These are phyloP conservation scores for Ceriops zippeliana DNA, from an alignment of 345 rosid species.

Conservation along the genomic window DNA sequence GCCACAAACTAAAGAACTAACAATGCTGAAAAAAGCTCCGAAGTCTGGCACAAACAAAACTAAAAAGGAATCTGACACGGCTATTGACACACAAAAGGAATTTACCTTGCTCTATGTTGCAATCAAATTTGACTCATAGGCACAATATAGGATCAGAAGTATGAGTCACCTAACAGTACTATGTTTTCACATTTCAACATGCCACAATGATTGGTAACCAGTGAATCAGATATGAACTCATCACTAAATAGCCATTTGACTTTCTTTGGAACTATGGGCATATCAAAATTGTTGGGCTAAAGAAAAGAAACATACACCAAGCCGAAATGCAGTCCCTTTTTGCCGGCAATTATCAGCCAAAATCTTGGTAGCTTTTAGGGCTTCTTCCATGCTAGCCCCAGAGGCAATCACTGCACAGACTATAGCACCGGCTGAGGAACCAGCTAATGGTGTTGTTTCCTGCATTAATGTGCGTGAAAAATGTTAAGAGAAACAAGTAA, in stretches of 20 bases:
- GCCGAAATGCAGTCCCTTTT: conserved; percentile 89
- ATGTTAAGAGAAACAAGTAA: not conserved
- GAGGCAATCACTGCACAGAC: conserved; percentile 82
- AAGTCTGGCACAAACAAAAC: not conserved
- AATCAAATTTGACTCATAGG: no score
- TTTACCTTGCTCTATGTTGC: no score
- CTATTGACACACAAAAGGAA: not conserved
- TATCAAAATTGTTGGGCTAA: not conserved
- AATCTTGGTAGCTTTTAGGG: conserved; percentile 59
- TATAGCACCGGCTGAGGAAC: conserved; percentile 94
- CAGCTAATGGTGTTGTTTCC: conserved; percentile 92
- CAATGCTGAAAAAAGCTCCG: not conserved
- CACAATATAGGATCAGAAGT: no score
- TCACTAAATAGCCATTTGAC: no score
- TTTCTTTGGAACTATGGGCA: no score
- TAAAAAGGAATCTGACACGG: not conserved
- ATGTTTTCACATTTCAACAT: no score
- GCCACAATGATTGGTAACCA: no score
- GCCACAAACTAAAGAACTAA: not conserved
- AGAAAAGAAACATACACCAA: conserved; percentile 58
- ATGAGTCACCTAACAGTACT: no score
- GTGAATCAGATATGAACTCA: no score
- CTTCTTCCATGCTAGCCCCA: conserved; percentile 71
- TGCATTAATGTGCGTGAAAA: conserved; percentile 23
- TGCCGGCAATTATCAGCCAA: conserved; percentile 75